These are phyloP conservation scores for Aspergillus alliaceus DNA, from an alignment of 2,329 filamentous ascomycete genomes.

Conservation along the genomic window DNA sequence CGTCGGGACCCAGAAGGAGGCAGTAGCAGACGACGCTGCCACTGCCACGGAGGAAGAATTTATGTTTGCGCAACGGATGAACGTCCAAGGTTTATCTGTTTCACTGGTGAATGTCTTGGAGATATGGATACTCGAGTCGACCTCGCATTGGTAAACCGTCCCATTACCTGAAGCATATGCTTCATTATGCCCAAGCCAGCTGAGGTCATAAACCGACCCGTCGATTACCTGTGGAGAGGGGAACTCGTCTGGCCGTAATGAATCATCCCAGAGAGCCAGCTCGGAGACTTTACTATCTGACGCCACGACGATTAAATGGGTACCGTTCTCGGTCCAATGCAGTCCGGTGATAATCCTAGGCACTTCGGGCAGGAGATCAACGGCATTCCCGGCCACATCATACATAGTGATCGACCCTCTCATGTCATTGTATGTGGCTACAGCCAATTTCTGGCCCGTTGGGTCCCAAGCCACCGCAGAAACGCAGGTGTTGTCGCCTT, in stretches of 20 bases:
- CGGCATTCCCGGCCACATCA: conserved; percentile 42
- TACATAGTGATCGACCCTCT: conserved; percentile 47
- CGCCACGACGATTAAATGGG: conserved; percentile 44
- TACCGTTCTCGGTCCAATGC: conserved; percentile 41
- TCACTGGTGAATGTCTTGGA: conserved; percentile 34
- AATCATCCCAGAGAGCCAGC: conserved; percentile 46
- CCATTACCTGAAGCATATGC: conserved; percentile 43
- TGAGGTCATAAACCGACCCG: conserved; percentile 43
- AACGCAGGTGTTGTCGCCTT: conserved; percentile 35
- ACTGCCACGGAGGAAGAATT: conserved; percentile 36
- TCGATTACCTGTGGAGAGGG: conserved; percentile 37
- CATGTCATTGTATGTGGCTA: conserved; percentile 46
- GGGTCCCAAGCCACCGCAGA: conserved; percentile 50
- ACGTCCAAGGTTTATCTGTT: conserved; percentile 41
- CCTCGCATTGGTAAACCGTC: conserved; percentile 40
- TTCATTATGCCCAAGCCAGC: conserved; percentile 39
- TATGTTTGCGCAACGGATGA: conserved; percentile 37
- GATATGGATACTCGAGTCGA: conserved; percentile 40
- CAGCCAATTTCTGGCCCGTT: conserved; percentile 44
- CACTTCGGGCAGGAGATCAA: conserved; percentile 47
- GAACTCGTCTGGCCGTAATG: conserved; percentile 37
- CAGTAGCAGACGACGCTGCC: conserved; percentile 38
- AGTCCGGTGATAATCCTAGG: conserved; percentile 46
- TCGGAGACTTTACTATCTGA: conserved; percentile 43
- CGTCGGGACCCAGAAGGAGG: conserved; percentile 47